phyloP scores from a whole-genome alignment of 2,329 filamentous ascomycete genomes.

The Aphanoascus verrucosus region DNA sequence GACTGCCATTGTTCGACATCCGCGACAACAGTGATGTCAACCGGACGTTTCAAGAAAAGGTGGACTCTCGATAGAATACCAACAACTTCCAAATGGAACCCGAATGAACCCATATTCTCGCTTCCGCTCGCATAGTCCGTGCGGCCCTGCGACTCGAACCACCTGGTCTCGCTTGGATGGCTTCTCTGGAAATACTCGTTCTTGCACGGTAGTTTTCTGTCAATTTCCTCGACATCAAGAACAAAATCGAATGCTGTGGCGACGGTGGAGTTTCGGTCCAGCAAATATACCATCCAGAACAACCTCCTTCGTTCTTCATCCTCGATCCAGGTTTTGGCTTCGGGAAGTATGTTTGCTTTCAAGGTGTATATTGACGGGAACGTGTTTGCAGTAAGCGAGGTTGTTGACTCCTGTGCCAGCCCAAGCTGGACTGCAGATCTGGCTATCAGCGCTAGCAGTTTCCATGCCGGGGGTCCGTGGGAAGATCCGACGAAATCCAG shows the following conservation, averaged over 20 bases:
- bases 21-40: conserved; percentile 71
- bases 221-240: conserved; percentile 78
- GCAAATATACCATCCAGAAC: conserved; percentile 89
- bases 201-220: conserved; percentile 73
- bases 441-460: conserved; percentile 78
- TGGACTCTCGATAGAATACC: conserved; percentile 82
- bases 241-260: conserved; percentile 89
- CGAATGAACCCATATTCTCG: conserved; percentile 73
- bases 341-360: conserved; percentile 65
- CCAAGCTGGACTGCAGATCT: conserved; percentile 81
- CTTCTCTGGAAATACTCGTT: conserved; percentile 81
- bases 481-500: conserved; percentile 75
- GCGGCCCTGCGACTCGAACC: conserved; percentile 52
- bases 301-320: conserved; percentile 74
- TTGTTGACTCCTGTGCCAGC: conserved; percentile 65
- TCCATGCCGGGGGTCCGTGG: conserved; percentile 87
- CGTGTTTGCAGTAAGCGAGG: too few species aligned
- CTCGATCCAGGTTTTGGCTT: conserved; percentile 75
- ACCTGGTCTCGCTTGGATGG: conserved; percentile 70
- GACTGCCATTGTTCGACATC: conserved; percentile 87
- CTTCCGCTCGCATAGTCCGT: conserved; percentile 57
- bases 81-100: conserved; percentile 81
- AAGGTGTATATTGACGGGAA: too few species aligned
- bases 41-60: conserved; percentile 75
- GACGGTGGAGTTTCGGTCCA: conserved; percentile 83